Evolutionary conservation across 139 green algal genomes (phyloP).

Genomic region (Trebouxia sp.): DNA sequence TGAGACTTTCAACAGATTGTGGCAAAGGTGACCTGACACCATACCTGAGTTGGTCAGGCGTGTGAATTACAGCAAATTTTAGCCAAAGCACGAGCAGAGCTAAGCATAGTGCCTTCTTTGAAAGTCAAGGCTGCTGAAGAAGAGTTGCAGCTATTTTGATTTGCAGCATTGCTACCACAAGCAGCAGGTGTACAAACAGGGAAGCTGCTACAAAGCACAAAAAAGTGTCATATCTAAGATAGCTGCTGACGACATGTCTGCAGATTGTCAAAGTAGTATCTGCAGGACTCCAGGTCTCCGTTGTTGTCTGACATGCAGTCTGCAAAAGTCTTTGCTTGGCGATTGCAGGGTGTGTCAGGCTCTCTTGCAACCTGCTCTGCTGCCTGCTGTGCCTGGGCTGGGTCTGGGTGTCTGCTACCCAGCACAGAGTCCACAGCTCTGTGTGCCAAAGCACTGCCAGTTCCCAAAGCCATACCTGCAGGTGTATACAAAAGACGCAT

Average conservation of each 20-base stretch:
- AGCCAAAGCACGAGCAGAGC: too few relatives aligned
- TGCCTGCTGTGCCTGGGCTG: constrained; percentile 44
- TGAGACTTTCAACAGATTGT: too few relatives aligned
- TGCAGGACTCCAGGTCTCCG: constrained; percentile 78
- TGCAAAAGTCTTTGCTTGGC: constrained; percentile 78
- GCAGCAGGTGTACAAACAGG: too few relatives aligned
- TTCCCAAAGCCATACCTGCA: constrained; percentile 81
- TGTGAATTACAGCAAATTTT: too few relatives aligned
- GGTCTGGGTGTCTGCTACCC: constrained; percentile 51
- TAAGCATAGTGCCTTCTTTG: too few relatives aligned
- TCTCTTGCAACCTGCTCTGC: constrained; percentile 35
- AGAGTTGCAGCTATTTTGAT: too few relatives aligned
- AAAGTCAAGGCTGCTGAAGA: too few relatives aligned
- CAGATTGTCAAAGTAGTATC: constrained; percentile 60
- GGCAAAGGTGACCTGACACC: too few relatives aligned
- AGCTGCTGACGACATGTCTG: constrained; percentile 38
- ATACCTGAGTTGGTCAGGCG: too few relatives aligned
- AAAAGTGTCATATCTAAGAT: not conserved
- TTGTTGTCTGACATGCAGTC: constrained; percentile 84
- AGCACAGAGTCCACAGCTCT: constrained; percentile 84
- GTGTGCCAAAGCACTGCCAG: constrained; percentile 81
- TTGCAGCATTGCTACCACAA: too few relatives aligned
- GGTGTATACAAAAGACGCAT: too few relatives aligned
- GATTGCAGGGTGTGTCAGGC: constrained; percentile 59
- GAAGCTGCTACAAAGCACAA: too few relatives aligned